These are phyloP conservation scores for Dipodascus geniculatus DNA, from an alignment of 805 yeast genomes.

Conservation along the genomic window DNA sequence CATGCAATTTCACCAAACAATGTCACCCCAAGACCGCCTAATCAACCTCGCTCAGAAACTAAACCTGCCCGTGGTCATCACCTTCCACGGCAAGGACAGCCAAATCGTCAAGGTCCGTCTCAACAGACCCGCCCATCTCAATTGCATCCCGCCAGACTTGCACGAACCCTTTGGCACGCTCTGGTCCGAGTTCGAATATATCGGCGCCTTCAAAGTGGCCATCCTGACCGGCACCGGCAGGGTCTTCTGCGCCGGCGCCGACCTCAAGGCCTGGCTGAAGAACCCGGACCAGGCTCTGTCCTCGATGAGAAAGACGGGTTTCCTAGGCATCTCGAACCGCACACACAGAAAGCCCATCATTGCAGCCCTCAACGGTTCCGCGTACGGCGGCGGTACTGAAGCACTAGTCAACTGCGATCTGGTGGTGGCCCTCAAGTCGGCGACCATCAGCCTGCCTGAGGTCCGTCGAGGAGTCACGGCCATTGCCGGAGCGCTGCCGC, in stretches of 20 bases:
- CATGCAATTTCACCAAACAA: too few relatives aligned
- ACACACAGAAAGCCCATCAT: conserved; percentile 17
- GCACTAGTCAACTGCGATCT: conserved; percentile 18
- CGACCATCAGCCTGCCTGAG: conserved; percentile 18
- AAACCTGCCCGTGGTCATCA: background rate
- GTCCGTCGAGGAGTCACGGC: conserved; percentile 19
- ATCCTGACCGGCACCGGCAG: conserved; percentile 19
- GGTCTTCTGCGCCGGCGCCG: conserved; percentile 23
- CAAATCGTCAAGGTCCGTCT: conserved; percentile 13
- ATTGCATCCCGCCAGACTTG: conserved; percentile 12
- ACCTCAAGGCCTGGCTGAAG: conserved; percentile 16
- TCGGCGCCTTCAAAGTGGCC: conserved; percentile 13
- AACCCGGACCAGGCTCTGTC: conserved; percentile 1
- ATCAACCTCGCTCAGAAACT: background rate
- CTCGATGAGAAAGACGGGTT: conserved; percentile 11
- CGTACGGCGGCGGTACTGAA: conserved; percentile 22
- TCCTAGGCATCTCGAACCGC: conserved; percentile 19
- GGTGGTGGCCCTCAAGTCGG: conserved; percentile 16
- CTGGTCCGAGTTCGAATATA: conserved; percentile 15
- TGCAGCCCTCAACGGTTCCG: conserved; percentile 19
- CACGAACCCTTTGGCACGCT: conserved; percentile 11
- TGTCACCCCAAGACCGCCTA: conserved; percentile 5
- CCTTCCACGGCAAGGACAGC: conserved; percentile 9
- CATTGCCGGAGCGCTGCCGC: conserved; percentile 20
- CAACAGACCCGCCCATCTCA: conserved; percentile 11